Percentiles rank a stretch among this genome's conserved stretches.
Evolutionary conservation across 768 basidiomycete genomes (phyloP).

Genomic region (Mycena latifolia): DNA sequence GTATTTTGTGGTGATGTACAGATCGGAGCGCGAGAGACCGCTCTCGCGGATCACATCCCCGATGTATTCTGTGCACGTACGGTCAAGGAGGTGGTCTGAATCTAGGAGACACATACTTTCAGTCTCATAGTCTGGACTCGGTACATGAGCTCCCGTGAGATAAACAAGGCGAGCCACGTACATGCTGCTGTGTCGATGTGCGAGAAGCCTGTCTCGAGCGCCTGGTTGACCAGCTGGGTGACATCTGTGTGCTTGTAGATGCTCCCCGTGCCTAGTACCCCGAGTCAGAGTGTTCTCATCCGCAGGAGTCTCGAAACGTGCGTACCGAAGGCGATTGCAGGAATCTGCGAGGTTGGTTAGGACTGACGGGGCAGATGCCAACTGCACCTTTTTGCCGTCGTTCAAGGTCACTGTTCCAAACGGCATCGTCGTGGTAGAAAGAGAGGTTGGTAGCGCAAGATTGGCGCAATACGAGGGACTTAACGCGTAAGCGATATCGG

Average conservation of each 20-base stretch:
- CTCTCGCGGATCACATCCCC: constrained; percentile 44
- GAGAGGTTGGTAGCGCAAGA: no score
- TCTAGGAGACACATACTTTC: constrained; percentile 38
- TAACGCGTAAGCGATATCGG: no score
- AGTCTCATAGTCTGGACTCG: constrained; percentile 24
- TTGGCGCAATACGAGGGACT: no score
- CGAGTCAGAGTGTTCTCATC: no score
- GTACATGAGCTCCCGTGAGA: background rate
- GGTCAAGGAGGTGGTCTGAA: no score
- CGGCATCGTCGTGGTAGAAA: no score
- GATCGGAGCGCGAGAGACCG: constrained; percentile 44
- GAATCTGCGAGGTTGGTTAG: constrained; percentile 48
- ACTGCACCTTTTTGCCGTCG: constrained; percentile 47
- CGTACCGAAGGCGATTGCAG: constrained; percentile 61
- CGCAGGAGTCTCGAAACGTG: no score
- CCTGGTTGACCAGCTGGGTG: constrained; percentile 57
- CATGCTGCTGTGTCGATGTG: constrained; percentile 64
- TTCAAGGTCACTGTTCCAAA: constrained; percentile 41
- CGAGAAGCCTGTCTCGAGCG: constrained; percentile 58
- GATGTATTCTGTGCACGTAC: constrained; percentile 39
- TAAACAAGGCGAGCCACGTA: constrained; percentile 26
- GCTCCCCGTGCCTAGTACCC: constrained; percentile 33
- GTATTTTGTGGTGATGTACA: constrained; percentile 56
- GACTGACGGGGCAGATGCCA: background rate
- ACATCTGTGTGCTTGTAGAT: constrained; percentile 48